Evolutionary conservation across 2,329 filamentous ascomycete species (phyloP).

Genomic region (Graphilbum ipis-grandicollis): DNA sequence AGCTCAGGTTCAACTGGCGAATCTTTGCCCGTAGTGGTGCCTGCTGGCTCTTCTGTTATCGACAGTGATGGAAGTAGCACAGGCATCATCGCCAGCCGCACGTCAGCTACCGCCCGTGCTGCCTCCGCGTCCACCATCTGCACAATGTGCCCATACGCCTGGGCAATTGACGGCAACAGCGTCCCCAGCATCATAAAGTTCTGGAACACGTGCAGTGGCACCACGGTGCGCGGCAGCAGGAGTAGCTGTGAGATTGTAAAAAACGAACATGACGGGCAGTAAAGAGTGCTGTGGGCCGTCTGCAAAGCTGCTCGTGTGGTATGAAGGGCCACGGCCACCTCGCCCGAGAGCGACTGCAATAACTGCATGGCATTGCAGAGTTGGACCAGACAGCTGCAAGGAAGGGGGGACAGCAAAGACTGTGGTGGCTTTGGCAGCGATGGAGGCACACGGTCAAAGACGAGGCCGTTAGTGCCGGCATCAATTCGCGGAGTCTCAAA

Average conservation of each 20-base stretch:
- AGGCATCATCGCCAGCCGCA: no score
- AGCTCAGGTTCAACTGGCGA: slow-evolving; percentile 33
- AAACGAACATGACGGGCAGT: slow-evolving; percentile 32
- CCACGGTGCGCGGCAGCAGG: slow-evolving; percentile 17
- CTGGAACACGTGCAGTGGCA: slow-evolving; percentile 34
- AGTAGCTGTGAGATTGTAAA: slow-evolving; percentile 17
- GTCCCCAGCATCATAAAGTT: slow-evolving; percentile 41
- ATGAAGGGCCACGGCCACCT: slow-evolving; percentile 27
- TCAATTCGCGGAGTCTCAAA: no score
- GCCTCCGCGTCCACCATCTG: slow-evolving; percentile 35
- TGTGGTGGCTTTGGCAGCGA: no score
- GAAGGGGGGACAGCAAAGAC: no score
- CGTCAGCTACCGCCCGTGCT: slow-evolving; percentile 21
- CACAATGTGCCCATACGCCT: slow-evolving; percentile 38
- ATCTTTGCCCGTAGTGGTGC: no score
- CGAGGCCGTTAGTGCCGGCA: no score
- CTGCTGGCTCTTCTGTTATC: no score
- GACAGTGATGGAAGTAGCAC: no score
- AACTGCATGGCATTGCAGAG: slow-evolving; percentile 33
- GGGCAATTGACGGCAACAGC: slow-evolving; percentile 37
- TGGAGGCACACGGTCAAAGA: no score
- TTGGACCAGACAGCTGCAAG: slow-evolving; percentile 31
- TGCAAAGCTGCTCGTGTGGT: slow-evolving; percentile 29
- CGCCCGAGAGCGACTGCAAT: slow-evolving; percentile 26
- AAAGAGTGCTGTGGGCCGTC: slow-evolving; percentile 31